phyloP scores from a whole-genome alignment of 1,284 basidiomycete species.

The Inonotus obliquus region DNA sequence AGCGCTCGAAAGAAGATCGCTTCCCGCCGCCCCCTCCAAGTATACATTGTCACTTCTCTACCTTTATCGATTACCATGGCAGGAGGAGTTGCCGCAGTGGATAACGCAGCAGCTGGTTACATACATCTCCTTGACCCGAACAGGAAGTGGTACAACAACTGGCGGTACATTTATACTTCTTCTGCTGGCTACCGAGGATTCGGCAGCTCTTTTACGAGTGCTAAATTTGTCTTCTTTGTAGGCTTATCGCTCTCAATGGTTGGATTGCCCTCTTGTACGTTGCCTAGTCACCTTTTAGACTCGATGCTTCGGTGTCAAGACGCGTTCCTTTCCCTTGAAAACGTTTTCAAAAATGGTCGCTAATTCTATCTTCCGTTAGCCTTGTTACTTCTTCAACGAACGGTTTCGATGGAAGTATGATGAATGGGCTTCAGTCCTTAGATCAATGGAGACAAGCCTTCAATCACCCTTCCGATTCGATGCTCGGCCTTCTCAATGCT shows the following conservation, averaged over 20 bases:
- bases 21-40: neutral
- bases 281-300: neutral
- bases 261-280: conserved; percentile 22
- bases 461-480: conserved; percentile 26
- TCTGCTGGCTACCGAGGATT: conserved; percentile 6
- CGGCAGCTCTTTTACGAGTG: conserved; percentile 1
- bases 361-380: conserved; percentile 6
- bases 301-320: neutral
- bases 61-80: conserved; percentile 8
- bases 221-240: conserved; percentile 6
- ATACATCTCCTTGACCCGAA: conserved; percentile 18
- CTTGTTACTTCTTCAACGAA: conserved; percentile 27
- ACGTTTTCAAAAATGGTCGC: neutral
- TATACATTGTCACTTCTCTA: neutral
- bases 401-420: conserved; percentile 28
- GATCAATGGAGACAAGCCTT: conserved; percentile 31
- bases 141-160: conserved; percentile 19
- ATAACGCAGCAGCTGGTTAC: conserved; percentile 6
- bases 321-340: neutral
- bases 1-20: neutral
- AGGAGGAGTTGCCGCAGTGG: conserved; percentile 10
- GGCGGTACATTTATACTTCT: conserved; percentile 11
- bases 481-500: conserved; percentile 28
- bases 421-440: conserved; percentile 26
- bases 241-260: conserved; percentile 20